These are phyloP conservation scores for Eutypella sp. DNA, from an alignment of 2,329 filamentous ascomycete species.

Conservation along the genomic window DNA sequence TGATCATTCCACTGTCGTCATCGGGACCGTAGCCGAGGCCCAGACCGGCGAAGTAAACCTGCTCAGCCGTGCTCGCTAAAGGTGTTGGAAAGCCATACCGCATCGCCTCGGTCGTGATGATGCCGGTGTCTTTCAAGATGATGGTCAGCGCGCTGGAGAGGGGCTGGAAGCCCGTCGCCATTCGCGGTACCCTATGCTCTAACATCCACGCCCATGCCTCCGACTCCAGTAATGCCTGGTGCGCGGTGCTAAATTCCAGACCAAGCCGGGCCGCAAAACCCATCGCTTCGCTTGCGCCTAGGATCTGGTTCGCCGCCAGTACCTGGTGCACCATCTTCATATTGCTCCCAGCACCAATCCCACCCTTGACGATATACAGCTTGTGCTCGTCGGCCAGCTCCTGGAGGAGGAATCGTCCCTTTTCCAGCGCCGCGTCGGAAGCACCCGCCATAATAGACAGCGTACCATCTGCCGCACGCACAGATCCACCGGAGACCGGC, in stretches of 20 bases:
- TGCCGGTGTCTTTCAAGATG: constrained; percentile 57
- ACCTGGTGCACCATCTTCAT: constrained; percentile 63
- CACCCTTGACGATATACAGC: constrained; percentile 57
- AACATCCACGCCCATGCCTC: constrained; percentile 58
- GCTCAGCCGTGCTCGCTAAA: constrained; percentile 58
- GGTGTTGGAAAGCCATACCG: constrained; percentile 53
- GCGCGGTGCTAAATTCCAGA: constrained; percentile 39
- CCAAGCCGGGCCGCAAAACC: constrained; percentile 54
- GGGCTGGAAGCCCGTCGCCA: constrained; percentile 47
- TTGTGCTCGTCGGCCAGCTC: constrained; percentile 59
- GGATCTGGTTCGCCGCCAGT: constrained; percentile 58
- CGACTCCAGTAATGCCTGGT: constrained; percentile 39
- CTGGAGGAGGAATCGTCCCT: constrained; percentile 53
- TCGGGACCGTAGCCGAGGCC: constrained; percentile 48
- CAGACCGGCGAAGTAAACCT: constrained; percentile 57
- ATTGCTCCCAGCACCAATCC: constrained; percentile 55
- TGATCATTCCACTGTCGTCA: constrained; percentile 39
- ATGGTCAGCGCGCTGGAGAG: constrained; percentile 55
- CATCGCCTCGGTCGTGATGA: constrained; percentile 63
- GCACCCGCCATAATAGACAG: constrained; percentile 72
- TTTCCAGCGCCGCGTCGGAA: constrained; percentile 49
- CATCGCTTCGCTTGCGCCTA: constrained; percentile 55
- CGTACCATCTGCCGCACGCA: constrained; percentile 64
- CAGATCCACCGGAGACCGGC: constrained; percentile 67
- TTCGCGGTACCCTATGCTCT: constrained; percentile 52